Percentiles rank a stretch among this genome's conserved stretches.
Evolutionary conservation across 2,329 filamentous ascomycete genomes (phyloP).

Genomic region (Pseudogymnoascus sp.): DNA sequence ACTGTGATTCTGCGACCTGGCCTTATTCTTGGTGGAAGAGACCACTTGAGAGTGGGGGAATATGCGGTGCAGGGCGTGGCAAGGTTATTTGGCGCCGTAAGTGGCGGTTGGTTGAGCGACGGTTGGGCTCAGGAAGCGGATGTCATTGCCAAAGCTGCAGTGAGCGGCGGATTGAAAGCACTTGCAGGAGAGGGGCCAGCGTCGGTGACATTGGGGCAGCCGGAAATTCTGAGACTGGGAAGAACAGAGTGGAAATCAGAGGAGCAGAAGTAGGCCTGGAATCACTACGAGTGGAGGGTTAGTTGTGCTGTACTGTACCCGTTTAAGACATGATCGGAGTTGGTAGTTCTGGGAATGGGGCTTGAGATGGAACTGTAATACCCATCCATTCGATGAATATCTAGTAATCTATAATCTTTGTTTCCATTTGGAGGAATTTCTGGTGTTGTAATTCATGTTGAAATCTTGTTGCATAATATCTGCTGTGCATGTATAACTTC

Average conservation of each 20-base stretch:
- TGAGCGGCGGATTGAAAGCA: constrained; percentile 40
- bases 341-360: not conserved
- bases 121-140: constrained; percentile 59
- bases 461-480: not conserved
- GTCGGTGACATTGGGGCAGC: constrained; percentile 41
- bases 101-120: constrained; percentile 47
- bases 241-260: constrained; percentile 34
- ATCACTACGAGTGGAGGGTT: not conserved
- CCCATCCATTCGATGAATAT: not conserved
- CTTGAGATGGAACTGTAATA: not conserved
- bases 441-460: not conserved
- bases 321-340: not conserved
- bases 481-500: not conserved
- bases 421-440: not conserved
- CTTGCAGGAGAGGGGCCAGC: constrained; percentile 35
- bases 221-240: constrained; percentile 45
- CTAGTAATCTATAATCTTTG: not conserved
- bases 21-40: constrained; percentile 64
- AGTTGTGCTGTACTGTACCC: not conserved
- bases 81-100: constrained; percentile 46
- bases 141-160: constrained; percentile 49
- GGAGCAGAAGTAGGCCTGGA: not conserved
- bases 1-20: constrained; percentile 70
- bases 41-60: constrained; percentile 54
- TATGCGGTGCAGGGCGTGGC: constrained; percentile 49